Evolutionary conservation across 805 yeast genomes (phyloP).

Genomic region (Scheffersomyces coipomensis): DNA sequence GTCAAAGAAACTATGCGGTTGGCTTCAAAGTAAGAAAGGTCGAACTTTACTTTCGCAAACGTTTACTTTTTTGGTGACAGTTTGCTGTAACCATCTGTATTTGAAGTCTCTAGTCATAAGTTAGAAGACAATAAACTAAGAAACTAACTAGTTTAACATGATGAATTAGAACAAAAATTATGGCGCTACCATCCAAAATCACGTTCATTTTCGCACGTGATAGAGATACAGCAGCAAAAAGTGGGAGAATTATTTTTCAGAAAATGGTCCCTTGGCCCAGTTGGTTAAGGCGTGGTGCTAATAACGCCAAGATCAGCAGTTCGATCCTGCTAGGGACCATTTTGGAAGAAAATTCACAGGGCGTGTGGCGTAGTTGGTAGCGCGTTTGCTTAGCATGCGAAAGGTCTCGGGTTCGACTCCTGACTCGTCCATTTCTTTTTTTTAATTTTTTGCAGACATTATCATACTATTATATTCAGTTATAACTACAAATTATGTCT

Average conservation of each 20-base stretch:
- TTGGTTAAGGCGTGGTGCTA: conserved; percentile 56
- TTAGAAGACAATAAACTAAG: too few relatives aligned
- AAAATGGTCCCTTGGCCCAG: conserved; percentile 55
- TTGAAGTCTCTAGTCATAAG: too few relatives aligned
- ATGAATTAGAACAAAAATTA: too few relatives aligned
- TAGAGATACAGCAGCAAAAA: too few relatives aligned
- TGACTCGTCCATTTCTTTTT: conserved; percentile 33
- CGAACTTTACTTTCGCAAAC: too few relatives aligned
- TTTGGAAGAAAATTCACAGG: conserved; percentile 13
- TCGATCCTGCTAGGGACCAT: conserved; percentile 18
- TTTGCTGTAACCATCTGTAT: too few relatives aligned
- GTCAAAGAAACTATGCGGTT: too few relatives aligned
- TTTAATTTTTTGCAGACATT: not conserved
- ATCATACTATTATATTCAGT: not conserved
- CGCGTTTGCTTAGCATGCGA: conserved; percentile 51
- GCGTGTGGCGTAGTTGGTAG: conserved; percentile 53
- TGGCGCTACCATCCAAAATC: too few relatives aligned
- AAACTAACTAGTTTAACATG: too few relatives aligned
- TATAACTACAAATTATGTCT: not conserved
- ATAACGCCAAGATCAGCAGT: conserved; percentile 73
- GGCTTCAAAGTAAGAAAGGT: too few relatives aligned
- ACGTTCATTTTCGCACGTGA: too few relatives aligned
- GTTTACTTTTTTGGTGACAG: too few relatives aligned
- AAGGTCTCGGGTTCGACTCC: conserved; percentile 49
- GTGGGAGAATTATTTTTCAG: not conserved